Evolutionary conservation across 2,329 filamentous ascomycete genomes (phyloP), one percentile per base, ranked within the genome.

Genomic region (Lachnellula hyalina): DNA sequence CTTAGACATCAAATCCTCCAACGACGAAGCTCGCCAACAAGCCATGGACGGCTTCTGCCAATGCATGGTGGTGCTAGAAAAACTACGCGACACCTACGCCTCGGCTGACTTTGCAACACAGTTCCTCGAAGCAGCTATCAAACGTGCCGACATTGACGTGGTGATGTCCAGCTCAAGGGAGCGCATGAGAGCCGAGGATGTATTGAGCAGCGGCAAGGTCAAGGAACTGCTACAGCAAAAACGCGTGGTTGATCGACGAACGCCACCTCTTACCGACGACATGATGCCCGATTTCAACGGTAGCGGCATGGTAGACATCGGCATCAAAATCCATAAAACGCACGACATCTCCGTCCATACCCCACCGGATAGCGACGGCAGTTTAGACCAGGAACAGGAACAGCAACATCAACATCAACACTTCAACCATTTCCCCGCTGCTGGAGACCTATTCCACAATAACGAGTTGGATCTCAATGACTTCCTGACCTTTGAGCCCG

Each of bases 81-180:
- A 86, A 60, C 79, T 97, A 17, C 84, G 91, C 38, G 90, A 96
- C 67, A 89, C 91, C 32, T 96, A 97, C 67, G 86, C 91, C 0
- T 91, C 92, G 0, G 93, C 93, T n/a, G 92, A 96, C 71, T 96
- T 94, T 65, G 91, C 90, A n/a, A 93, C 89, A 0, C 89, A 89
- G 2, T 96, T 96, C 75, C 79, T 96, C n/a, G 90, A 96, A 68
- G 90, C 91, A 1, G 90, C 91, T 0, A 87, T 96, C 59, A 85
- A 89, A 59, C 95, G 96, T 74, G 90, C 90, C 8, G 85, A 89
- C 54, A 91, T 94, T 59, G 66, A 68, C 11, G 52, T 64, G 14
- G 53, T 56, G n/a, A 59, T 64, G 57, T 23, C 34, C 11, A 48
- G 21, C 32, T 47, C 49, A 34, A 17, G 35, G 17, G 51, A 51